Conservation (phyloP, 495 filamentous ascomycete genomes). For the Neurospora terricola region DNA sequence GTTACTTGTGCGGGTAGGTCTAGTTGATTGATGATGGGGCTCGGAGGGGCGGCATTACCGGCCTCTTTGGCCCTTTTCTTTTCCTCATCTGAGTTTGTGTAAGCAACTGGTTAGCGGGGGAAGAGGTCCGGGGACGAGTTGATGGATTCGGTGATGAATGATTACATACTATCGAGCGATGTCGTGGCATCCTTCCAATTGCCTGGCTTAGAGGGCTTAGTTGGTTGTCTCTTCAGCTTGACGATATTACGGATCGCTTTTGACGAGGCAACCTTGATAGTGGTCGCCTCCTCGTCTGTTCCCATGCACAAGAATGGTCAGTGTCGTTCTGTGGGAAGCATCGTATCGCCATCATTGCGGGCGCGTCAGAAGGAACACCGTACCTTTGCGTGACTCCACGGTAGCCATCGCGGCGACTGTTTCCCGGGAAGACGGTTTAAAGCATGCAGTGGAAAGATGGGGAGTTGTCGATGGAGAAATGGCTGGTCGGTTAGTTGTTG, state of each 20-base stretch:
- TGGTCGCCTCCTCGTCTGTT: constrained; percentile 38
- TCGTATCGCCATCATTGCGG: neutral
- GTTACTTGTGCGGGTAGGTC: constrained; percentile 57
- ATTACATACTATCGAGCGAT: constrained; percentile 43
- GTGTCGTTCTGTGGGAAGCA: neutral
- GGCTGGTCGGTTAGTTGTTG: neutral
- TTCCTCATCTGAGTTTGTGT: constrained; percentile 18
- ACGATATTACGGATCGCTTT: constrained; percentile 39
- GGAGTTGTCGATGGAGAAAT: neutral
- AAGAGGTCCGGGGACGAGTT: neutral
- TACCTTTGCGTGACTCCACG: constrained; percentile 27
- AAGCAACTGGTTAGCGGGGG: neutral
- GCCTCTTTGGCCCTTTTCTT: constrained; percentile 37
- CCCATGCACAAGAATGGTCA: neutral
- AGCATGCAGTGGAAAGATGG: neutral
- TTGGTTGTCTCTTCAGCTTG: constrained; percentile 56
- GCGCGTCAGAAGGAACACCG: neutral
- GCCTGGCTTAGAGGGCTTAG: constrained; percentile 47
- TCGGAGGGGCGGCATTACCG: constrained; percentile 34
- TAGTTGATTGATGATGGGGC: constrained; percentile 59
- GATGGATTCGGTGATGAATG: neutral
- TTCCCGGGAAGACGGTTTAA: constrained; percentile 5
- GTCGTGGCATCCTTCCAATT: constrained; percentile 42
- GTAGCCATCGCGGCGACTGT: constrained; percentile 7
- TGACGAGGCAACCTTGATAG: constrained; percentile 45